Evolutionary conservation across 192 early-diverging fungal species (phyloP).

Genomic region (Fimicolochytrium jonesii): DNA sequence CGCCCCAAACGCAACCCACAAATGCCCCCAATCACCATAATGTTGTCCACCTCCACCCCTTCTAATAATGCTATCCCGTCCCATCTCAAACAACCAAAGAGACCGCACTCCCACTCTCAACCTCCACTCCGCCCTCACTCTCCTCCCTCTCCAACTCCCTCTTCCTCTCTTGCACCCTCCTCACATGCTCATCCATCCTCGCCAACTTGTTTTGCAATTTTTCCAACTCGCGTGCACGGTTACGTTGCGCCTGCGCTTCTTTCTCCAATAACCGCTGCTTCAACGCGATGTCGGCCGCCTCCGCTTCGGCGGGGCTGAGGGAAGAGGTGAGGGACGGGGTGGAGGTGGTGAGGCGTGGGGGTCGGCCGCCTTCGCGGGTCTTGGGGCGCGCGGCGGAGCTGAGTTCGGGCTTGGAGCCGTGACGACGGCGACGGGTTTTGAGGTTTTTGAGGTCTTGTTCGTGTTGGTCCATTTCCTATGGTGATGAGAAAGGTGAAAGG

Average conservation of each 20-base stretch:
- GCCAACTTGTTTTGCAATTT: constrained; percentile 49
- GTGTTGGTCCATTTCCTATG: constrained; percentile 14
- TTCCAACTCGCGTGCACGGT: constrained; percentile 41
- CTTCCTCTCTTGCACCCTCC: constrained; percentile 47
- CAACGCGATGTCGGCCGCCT: constrained; percentile 29
- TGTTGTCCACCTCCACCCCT: background rate
- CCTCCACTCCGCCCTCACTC: too few species aligned
- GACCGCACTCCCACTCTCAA: constrained; percentile 6
- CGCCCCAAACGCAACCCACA: too few species aligned
- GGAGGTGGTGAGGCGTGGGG: background rate
- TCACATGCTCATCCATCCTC: constrained; percentile 44
- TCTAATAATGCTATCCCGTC: background rate
- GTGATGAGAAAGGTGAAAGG: background rate
- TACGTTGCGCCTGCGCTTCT: constrained; percentile 36
- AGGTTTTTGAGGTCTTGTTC: constrained; percentile 8
- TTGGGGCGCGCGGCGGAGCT: constrained; percentile 8
- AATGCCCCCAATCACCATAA: background rate
- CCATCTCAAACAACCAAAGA: constrained; percentile 4
- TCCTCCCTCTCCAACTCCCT: constrained; percentile 33
- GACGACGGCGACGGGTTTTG: background rate
- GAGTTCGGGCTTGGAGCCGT: constrained; percentile 15
- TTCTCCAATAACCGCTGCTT: constrained; percentile 43
- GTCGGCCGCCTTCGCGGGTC: constrained; percentile 9
- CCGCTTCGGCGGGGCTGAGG: background rate
- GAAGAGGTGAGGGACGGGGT: background rate